Evolutionary conservation across 352 stramenopile species (phyloP), one percentile per base, ranked within the genome.

Genomic region (Aphanomyces cochlioides): DNA sequence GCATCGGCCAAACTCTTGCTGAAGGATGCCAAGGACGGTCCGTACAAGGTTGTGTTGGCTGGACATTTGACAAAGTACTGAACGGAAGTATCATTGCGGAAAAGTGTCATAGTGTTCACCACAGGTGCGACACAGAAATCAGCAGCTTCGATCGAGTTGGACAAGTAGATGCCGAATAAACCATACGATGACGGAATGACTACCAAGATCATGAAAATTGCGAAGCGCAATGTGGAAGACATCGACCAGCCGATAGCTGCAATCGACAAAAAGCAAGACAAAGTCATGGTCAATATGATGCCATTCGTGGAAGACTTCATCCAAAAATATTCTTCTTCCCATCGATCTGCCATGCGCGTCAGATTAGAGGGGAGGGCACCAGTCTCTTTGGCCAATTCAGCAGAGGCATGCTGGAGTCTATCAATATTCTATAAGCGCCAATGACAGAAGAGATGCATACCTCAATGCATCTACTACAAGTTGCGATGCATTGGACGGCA

Each of bases 301-400:
- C 78, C 81, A 66, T 92, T 93, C 1, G 85, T 93, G 34, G 84
- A 84, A 21, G 82, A 87, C 74, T 93, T 90, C 66, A 93, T 81
- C 73, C 88, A 77, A 53, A 92, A 93, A 75, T 93, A 93, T 73
- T 73, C 84, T 59, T 84, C 75, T 58, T 90, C 66, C 85, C 84
- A 93, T 38, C 87, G 68, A 7, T 78, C 75, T 19, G 78, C 84
- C 34, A 90, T 65, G 3, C 79, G 74, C 17, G 74, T 78, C 43
- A 84, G 89, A 74, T 92, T 75, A n/a, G 67, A 77, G 3, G 85
- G 85, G 66, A 90, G 63, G 28, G 67, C 40, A 47, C 77, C 48
- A 3, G 83, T 89, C 50, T 77, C 71, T 67, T 90, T 89, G 47
- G 50, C 60, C 17, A 90, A 70, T 6, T 84, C 81, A 53, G 85